Base-by-base conservation (phyloP, 768 basidiomycete species). In the Hypholoma fasciculare region DNA sequence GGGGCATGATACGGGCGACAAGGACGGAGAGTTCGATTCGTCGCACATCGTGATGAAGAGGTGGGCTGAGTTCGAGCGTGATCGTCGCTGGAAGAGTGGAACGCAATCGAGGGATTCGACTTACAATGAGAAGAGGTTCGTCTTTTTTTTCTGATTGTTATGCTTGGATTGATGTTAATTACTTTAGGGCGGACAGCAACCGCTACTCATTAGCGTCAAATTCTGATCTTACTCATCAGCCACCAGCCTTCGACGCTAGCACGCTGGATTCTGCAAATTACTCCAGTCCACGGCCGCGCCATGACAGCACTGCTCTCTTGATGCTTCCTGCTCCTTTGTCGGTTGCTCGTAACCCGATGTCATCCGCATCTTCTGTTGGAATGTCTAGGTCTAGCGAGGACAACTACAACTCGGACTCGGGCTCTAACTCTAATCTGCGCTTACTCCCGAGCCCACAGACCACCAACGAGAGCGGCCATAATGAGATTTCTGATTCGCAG, bases 31-130 rank as follows among this genome's bases (percentile, higher is more conserved):
- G 70, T 99, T 99, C 67, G 96, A 99, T 76, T 96, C 95, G 27
- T 83, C 87, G 46, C 88, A 96, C 74, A 98, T 99, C 65, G 90
- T 96, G 37, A 98, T 98, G 97, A 98, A 98, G 80, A 85, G 94
- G 40, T 99, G 96, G 96, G 94, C 87, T 16, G 97, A 98, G 74
- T 98, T 97, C 71, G 97, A 98, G 78, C 80, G 96, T 49, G 97
- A 98, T 63, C 77, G 96, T 63, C 82, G 95, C 60, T 98, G 93
- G 94, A 94, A 88, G 85, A 89, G 73, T 68, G 95, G 94, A 7
- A 84, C 84, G 19, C 85, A 89, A 62, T 95, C 93, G 4, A 83
- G 90, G 60, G 94, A 96, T 67, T 80, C 79, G n/a, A 82, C 84
- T 5, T 85, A 81, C 66, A 83, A 86, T 67, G 89, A 94, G 16